Conservation (phyloP, 2,329 filamentous ascomycete genomes). For the Aspergillus ochraceoroseus region DNA sequence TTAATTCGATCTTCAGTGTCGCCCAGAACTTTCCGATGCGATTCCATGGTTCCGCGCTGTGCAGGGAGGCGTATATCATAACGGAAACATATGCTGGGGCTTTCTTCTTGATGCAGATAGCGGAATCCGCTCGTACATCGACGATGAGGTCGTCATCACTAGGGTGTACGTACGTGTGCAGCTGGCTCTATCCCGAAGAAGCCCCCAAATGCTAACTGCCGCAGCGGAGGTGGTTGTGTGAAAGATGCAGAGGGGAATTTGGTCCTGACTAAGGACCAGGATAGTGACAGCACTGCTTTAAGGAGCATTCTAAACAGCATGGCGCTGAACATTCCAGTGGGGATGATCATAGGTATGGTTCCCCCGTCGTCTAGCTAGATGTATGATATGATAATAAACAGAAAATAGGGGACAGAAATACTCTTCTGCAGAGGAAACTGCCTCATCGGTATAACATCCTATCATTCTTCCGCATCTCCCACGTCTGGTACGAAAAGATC, state of each 20-base stretch:
- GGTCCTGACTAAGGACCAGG: slow-evolving; percentile 46
- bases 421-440: slow-evolving; percentile 47
- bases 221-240: slow-evolving; percentile 52
- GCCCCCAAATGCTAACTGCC: no score
- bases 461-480: slow-evolving; percentile 63
- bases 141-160: slow-evolving; percentile 59
- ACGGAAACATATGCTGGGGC: slow-evolving; percentile 48
- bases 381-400: not conserved
- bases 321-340: slow-evolving; percentile 48
- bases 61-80: slow-evolving; percentile 56
- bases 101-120: slow-evolving; percentile 57
- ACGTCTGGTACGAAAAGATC: slow-evolving; percentile 62
- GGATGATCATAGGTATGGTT: slow-evolving; percentile 52
- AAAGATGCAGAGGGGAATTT: slow-evolving; percentile 47
- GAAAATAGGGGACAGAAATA: slow-evolving; percentile 53
- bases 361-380: not conserved
- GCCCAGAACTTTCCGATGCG: slow-evolving; percentile 58
- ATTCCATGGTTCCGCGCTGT: slow-evolving; percentile 59
- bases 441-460: slow-evolving; percentile 61
- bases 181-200: slow-evolving; percentile 18
- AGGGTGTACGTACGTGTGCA: slow-evolving; percentile 45
- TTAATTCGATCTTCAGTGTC: no score
- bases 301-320: slow-evolving; percentile 47
- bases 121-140: slow-evolving; percentile 55
- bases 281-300: slow-evolving; percentile 34